Evolutionary conservation across 2,329 filamentous ascomycete genomes (phyloP).

Genomic region (Lasiodiplodia sp.): DNA sequence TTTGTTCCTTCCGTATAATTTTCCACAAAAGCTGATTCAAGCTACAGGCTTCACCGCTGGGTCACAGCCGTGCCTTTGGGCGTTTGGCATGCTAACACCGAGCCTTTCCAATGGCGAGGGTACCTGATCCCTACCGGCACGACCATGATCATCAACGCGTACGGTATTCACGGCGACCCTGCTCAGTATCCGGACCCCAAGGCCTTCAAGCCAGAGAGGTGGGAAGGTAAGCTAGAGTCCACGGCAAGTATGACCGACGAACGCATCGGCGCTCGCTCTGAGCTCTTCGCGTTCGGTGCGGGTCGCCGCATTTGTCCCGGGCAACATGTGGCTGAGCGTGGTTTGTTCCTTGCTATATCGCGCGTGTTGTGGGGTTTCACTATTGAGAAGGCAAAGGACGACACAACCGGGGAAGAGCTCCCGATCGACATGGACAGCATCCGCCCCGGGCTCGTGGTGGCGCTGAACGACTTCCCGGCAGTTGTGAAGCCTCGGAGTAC

Average conservation of each 20-base stretch:
- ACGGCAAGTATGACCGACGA: conserved; percentile 34
- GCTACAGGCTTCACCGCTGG: conserved; percentile 1
- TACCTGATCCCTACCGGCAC: conserved; percentile 49
- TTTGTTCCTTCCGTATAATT: conserved; percentile 31
- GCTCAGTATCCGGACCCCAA: conserved; percentile 20
- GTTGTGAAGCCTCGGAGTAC: conserved; percentile 34
- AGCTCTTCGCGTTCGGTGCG: conserved; percentile 48
- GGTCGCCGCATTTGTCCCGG: conserved; percentile 49
- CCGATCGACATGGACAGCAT: conserved; percentile 2
- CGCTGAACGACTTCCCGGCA: conserved; percentile 33
- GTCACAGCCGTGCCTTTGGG: conserved; percentile 33
- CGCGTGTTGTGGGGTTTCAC: conserved; percentile 46
- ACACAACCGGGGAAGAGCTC: conserved; percentile 16
- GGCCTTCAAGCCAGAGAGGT: conserved; percentile 32
- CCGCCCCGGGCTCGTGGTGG: conserved; percentile 35
- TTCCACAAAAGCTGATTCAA: conserved; percentile 36
- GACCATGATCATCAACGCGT: conserved; percentile 48
- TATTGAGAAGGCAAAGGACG: conserved; percentile 19
- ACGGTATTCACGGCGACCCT: conserved; percentile 43
- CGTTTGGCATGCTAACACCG: conserved; percentile 46
- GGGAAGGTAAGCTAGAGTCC: conserved; percentile 34
- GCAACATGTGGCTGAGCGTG: conserved; percentile 46
- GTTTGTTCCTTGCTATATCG: conserved; percentile 41
- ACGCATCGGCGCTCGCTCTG: conserved; percentile 35
- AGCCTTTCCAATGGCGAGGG: conserved; percentile 45